phyloP scores from a whole-genome alignment of 352 stramenopile species.

The Globisporangium lucens region DNA sequence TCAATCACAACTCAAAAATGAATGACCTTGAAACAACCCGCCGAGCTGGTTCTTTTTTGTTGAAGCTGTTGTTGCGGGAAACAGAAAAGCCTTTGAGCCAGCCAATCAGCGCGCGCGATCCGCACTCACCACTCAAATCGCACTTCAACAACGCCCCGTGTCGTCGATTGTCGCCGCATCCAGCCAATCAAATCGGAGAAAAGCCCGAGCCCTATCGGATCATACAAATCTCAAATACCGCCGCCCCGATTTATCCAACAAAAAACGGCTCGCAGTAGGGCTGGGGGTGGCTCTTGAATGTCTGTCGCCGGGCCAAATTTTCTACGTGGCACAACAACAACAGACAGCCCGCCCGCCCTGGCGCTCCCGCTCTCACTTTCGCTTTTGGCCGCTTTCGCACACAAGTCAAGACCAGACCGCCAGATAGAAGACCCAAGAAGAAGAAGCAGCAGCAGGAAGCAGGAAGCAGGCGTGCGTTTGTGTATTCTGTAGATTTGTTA shows the following conservation, averaged over 20 bases:
- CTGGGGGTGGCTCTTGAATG: constrained; percentile 2
- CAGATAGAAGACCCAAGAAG: neutral
- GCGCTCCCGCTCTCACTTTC: constrained; percentile 6
- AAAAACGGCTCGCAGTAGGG: neutral
- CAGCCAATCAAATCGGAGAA: neutral
- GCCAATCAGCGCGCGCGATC: constrained; percentile 1
- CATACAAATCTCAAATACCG: neutral
- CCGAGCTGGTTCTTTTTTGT: constrained; percentile 36
- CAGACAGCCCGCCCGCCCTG: neutral
- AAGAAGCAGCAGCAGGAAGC: neutral
- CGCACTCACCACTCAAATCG: constrained; percentile 6
- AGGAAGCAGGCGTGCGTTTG: neutral
- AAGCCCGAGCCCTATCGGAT: neutral
- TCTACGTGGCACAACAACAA: neutral
- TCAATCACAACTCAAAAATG: constrained; percentile 11
- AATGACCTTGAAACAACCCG: neutral
- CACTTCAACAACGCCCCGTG: neutral
- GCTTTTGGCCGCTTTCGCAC: constrained; percentile 10
- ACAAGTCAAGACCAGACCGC: neutral
- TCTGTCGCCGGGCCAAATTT: neutral
- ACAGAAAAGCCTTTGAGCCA: constrained; percentile 8
- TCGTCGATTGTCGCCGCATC: neutral
- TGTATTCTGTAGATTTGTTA: constrained; percentile 8
- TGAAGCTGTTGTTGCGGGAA: constrained; percentile 17
- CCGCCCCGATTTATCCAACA: neutral